phyloP scores from a whole-genome alignment of 2,329 filamentous ascomycete genomes.

The Coniochaeta prunicola region DNA sequence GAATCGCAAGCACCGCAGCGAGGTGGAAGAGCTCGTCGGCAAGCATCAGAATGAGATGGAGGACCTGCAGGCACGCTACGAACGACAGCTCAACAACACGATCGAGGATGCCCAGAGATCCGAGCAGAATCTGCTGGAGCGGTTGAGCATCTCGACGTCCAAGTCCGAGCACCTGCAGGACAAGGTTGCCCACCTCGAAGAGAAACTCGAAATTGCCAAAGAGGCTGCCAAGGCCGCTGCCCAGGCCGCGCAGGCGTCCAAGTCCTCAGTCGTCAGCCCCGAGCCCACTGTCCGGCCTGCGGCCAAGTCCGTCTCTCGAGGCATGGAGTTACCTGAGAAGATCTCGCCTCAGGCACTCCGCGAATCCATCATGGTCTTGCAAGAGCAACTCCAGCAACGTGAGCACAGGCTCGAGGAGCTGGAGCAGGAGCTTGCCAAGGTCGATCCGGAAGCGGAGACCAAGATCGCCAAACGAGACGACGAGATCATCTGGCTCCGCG shows the following conservation, averaged over 20 bases:
- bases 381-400: slow-evolving; percentile 93
- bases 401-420: slow-evolving; percentile 85
- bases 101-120: slow-evolving; percentile 75
- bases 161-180: slow-evolving; percentile 84
- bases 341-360: slow-evolving; percentile 91
- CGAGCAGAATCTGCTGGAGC: slow-evolving; percentile 74
- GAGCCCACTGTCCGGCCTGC: slow-evolving; percentile 24
- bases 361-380: slow-evolving; percentile 91
- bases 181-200: slow-evolving; percentile 75
- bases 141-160: slow-evolving; percentile 72
- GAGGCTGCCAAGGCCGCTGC: slow-evolving; percentile 79
- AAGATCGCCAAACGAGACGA: slow-evolving; percentile 90
- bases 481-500: slow-evolving; percentile 90
- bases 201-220: slow-evolving; percentile 85
- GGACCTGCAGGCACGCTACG: slow-evolving; percentile 68
- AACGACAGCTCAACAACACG: slow-evolving; percentile 63
- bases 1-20: slow-evolving; percentile 49
- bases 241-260: slow-evolving; percentile 54
- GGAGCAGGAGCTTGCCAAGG: slow-evolving; percentile 59
- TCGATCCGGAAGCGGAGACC: slow-evolving; percentile 68
- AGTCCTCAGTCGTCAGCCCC: slow-evolving; percentile 28
- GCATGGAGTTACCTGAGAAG: slow-evolving; percentile 62
- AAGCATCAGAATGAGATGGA: slow-evolving; percentile 65
- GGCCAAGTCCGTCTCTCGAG: slow-evolving; percentile 22
- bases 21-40: slow-evolving; percentile 40